phyloP scores from a whole-genome alignment of 306 rosid species.

The Senna siamea region DNA sequence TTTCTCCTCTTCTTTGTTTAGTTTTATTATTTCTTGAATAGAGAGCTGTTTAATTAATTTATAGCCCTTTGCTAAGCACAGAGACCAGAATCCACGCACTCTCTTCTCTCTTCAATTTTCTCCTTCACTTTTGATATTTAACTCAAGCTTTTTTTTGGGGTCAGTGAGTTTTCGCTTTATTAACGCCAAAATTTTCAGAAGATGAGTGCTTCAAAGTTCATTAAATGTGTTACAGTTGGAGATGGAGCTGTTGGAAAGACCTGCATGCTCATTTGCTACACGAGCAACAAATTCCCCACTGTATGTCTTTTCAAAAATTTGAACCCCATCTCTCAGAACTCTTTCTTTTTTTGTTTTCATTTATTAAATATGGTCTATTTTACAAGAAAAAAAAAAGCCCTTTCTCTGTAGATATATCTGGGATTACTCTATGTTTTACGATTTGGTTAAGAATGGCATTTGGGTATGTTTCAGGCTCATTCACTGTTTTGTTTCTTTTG shows the following conservation, averaged over 20 bases:
- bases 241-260: slow-evolving; percentile 99
- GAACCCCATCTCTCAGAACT: slow-evolving; percentile 27
- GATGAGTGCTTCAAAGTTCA: slow-evolving; percentile 97
- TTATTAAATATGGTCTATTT: slow-evolving; percentile 26
- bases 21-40: no score
- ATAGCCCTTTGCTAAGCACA: slow-evolving; percentile 36
- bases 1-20: no score
- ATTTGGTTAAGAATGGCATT: slow-evolving; percentile 16
- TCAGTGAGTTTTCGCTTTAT: no score
- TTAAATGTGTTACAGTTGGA: slow-evolving; percentile 98
- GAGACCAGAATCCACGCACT: slow-evolving; percentile 27
- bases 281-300: slow-evolving; percentile 96
- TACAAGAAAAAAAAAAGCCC: no score
- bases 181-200: slow-evolving; percentile 7
- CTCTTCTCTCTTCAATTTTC: slow-evolving; percentile 25
- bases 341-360: slow-evolving; percentile 15
- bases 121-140: slow-evolving; percentile 13
- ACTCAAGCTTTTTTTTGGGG: slow-evolving; percentile 25
- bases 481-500: slow-evolving; percentile 10
- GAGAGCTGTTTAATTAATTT: neutral
- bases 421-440: no score
- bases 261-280: slow-evolving; percentile 98
- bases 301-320: slow-evolving; percentile 45
- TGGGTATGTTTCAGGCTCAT: neutral
- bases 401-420: no score